Percentiles rank a stretch among this genome's conserved stretches.
phyloP scores from a whole-genome alignment of 768 basidiomycete genomes.

The Fomitopsis pulvina region DNA sequence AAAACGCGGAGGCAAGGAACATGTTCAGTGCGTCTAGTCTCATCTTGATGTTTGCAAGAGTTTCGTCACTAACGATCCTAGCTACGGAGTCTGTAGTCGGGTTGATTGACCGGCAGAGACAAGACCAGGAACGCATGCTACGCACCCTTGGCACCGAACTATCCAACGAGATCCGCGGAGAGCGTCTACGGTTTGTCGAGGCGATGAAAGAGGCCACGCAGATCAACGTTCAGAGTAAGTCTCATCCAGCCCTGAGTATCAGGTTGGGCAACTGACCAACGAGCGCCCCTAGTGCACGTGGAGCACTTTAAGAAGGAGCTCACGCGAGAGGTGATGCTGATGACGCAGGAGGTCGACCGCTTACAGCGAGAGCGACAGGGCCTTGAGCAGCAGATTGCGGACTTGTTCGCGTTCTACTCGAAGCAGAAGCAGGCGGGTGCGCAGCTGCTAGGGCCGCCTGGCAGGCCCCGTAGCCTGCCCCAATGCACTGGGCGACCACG shows the following conservation, averaged over 20 bases:
- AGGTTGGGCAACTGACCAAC: not conserved
- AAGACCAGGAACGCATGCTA: constrained; percentile 67
- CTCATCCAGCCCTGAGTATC: not conserved
- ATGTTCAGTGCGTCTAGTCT: constrained; percentile 26
- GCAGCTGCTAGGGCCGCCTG: constrained; percentile 2
- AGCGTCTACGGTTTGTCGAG: constrained; percentile 80
- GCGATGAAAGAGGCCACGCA: constrained; percentile 93
- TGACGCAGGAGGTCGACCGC: constrained; percentile 68
- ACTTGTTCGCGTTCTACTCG: constrained; percentile 65
- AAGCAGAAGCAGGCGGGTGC: constrained; percentile 46
- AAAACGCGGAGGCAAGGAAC: constrained; percentile 33
- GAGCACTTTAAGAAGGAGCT: constrained; percentile 85
- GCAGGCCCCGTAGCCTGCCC: not conserved
- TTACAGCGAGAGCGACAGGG: constrained; percentile 58
- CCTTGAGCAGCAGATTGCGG: constrained; percentile 65
- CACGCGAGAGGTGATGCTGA: constrained; percentile 62
- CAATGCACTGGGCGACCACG: not conserved
- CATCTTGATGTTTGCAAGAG: not conserved
- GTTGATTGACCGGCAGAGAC: constrained; percentile 61
- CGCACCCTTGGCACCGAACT: constrained; percentile 64
- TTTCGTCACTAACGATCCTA: constrained; percentile 11
- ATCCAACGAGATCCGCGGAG: constrained; percentile 78
- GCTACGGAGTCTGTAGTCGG: constrained; percentile 53
- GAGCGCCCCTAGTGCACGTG: constrained; percentile 54
- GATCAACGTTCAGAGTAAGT: constrained; percentile 73